Conservation (phyloP, 768 basidiomycete species). For the Tricholoma saponaceum region DNA sequence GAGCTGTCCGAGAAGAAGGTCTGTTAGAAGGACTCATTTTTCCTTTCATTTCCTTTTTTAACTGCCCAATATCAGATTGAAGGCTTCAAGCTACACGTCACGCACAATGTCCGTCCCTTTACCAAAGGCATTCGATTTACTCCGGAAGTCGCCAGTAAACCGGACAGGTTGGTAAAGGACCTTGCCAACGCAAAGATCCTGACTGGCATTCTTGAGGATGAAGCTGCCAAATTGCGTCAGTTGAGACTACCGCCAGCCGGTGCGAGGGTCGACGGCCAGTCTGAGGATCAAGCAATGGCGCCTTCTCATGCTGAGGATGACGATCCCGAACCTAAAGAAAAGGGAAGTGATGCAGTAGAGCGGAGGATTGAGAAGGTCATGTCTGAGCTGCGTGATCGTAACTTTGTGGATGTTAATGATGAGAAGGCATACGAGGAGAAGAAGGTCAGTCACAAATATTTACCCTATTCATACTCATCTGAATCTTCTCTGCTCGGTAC, state of each 20-base stretch:
- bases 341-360: conserved; percentile 78
- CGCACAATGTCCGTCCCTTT: conserved; percentile 75
- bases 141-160: conserved; percentile 76
- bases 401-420: conserved; percentile 52
- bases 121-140: conserved; percentile 75
- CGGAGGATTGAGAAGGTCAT: conserved; percentile 75
- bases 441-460: conserved; percentile 46
- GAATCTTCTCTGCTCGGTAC: conserved; percentile 4
- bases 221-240: conserved; percentile 52
- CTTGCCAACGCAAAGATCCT: conserved; percentile 71
- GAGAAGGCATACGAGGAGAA: conserved; percentile 64
- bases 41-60: neutral
- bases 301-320: conserved; percentile 35
- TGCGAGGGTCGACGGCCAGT: conserved; percentile 27
- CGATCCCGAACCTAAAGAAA: conserved; percentile 55
- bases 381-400: conserved; percentile 65
- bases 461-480: conserved; percentile 8
- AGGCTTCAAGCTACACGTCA: conserved; percentile 90
- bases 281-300: conserved; percentile 24
- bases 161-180: conserved; percentile 80
- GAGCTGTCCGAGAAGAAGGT: conserved; percentile 88
- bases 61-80: conserved; percentile 62
- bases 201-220: conserved; percentile 70
- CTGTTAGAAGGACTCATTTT: conserved; percentile 13
- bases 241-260: conserved; percentile 27